A percentile compares a stretch with the other conserved stretches of the same genome.
Conservation (phyloP, 2,329 filamentous ascomycete genomes). For the Ceratocystis variospora region DNA sequence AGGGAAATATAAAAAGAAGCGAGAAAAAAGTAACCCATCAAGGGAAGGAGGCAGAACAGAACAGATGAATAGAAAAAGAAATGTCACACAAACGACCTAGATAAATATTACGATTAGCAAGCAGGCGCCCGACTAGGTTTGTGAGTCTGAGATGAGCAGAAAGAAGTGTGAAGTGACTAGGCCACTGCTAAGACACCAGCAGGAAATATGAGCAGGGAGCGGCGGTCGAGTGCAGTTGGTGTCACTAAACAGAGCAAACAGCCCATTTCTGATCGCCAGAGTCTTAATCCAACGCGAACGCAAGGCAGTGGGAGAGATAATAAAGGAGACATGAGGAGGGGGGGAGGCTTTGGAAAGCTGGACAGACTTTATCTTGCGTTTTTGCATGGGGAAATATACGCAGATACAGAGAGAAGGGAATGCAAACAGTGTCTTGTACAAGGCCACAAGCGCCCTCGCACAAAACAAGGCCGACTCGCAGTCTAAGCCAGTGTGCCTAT, state of each 20-base stretch:
- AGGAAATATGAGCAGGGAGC: neutral
- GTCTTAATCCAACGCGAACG: too few relatives aligned
- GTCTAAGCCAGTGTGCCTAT: neutral
- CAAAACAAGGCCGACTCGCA: neutral
- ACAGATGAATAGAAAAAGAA: constrained; percentile 3
- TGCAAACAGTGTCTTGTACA: neutral
- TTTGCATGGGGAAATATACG: too few relatives aligned
- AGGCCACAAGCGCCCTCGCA: neutral
- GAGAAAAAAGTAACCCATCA: neutral
- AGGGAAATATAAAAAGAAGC: neutral
- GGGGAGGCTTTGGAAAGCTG: neutral
- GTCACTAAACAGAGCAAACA: neutral
- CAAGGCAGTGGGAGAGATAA: too few relatives aligned
- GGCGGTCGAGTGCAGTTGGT: neutral
- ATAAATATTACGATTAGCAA: neutral
- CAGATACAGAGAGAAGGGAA: neutral
- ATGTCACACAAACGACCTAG: neutral
- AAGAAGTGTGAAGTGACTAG: too few relatives aligned
- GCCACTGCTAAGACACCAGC: neutral
- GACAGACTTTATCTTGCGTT: neutral
- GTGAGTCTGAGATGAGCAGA: too few relatives aligned
- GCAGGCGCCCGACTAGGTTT: neutral
- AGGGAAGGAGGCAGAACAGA: neutral
- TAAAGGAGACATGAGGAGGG: neutral
- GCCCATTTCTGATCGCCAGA: too few relatives aligned